Evolutionary conservation across 495 filamentous ascomycete genomes (phyloP), one percentile per base, ranked within the genome.

Genomic region (Platismatia glauca): DNA sequence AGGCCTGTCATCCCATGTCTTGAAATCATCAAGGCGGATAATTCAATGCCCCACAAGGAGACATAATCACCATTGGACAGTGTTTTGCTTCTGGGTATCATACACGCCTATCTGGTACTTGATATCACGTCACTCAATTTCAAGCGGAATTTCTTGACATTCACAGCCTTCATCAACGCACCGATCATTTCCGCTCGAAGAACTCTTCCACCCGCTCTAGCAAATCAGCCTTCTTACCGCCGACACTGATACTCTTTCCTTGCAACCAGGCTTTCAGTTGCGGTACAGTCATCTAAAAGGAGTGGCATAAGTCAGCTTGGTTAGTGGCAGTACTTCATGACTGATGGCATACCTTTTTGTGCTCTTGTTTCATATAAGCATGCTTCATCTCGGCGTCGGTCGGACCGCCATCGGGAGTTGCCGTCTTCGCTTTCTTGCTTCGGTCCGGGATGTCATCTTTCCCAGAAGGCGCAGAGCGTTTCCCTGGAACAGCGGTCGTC

Each of bases 141-240:
- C 56, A 24, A 20, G 29, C 22, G 37, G 27, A 39, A 24, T 29
- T 18, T 38, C 12, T 31, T 16, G 1, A 1, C n/a, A 4, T 7
- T 16, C 8, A 18, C 1, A 44, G 37, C 34, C 35, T 18, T 44
- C 12, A 12, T 41, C 18, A 55, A 43, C 16, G 34, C 46, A 41
- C 33, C 34, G 27, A 18, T 55, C 50, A 68, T 65, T 83, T 84
- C 38, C 71, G 64, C 69, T 95, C 90, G 60, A 93, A 84, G 73
- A 82, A 89, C 64, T 86, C 81, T 71, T 93, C 88, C 20, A 96
- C 78, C 46, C 83, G 83, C 52, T 92, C 89, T 4, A 96, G 72
- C 20, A 97, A 76, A 55, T 94, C 87, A 6, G 78, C 82, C 73
- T 97, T 97, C 74, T 89, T 89, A 0, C 90, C 58, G 33, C 65